Evolutionary conservation across 768 basidiomycete species (phyloP).

Genomic region (Suillus spraguei): DNA sequence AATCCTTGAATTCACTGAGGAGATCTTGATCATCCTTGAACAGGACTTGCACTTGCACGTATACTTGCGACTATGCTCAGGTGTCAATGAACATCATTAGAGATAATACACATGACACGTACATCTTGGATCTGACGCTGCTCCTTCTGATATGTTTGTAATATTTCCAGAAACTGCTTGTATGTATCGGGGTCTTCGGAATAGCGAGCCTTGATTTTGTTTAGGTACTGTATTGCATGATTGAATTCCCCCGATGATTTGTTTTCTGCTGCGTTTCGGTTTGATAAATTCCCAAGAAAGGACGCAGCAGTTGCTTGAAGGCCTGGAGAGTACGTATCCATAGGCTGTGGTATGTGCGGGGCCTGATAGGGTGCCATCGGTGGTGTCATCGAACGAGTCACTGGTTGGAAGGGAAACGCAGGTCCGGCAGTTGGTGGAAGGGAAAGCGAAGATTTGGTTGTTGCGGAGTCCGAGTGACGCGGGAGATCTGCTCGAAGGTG

Average conservation of each 20-base stretch:
- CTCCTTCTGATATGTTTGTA: slow-evolving; percentile 88
- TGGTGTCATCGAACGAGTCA: slow-evolving; percentile 38
- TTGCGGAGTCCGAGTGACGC: slow-evolving; percentile 29
- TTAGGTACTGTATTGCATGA: slow-evolving; percentile 95
- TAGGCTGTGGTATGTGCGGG: slow-evolving; percentile 29
- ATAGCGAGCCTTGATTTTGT: slow-evolving; percentile 96
- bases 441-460: slow-evolving; percentile 17
- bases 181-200: slow-evolving; percentile 89
- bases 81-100: slow-evolving; percentile 13
- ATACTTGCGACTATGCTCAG: slow-evolving; percentile 64
- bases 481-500: slow-evolving; percentile 35
- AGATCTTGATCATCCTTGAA: slow-evolving; percentile 85
- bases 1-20: slow-evolving; percentile 79
- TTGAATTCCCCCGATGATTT: slow-evolving; percentile 75
- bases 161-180: slow-evolving; percentile 86
- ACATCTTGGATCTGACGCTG: slow-evolving; percentile 73
- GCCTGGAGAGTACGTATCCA: slow-evolving; percentile 49
- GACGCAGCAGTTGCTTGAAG: slow-evolving; percentile 60
- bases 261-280: slow-evolving; percentile 50
- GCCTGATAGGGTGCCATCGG: slow-evolving; percentile 55
- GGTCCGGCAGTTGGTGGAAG: slow-evolving; percentile 39
- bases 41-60: slow-evolving; percentile 75
- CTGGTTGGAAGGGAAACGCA: slow-evolving; percentile 20
- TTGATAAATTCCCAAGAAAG: slow-evolving; percentile 61
- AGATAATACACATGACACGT: slow-evolving; percentile 33